These are phyloP conservation scores for Flaveria bidentis DNA, from an alignment of 129 eudicot species.

Conservation along the genomic window DNA sequence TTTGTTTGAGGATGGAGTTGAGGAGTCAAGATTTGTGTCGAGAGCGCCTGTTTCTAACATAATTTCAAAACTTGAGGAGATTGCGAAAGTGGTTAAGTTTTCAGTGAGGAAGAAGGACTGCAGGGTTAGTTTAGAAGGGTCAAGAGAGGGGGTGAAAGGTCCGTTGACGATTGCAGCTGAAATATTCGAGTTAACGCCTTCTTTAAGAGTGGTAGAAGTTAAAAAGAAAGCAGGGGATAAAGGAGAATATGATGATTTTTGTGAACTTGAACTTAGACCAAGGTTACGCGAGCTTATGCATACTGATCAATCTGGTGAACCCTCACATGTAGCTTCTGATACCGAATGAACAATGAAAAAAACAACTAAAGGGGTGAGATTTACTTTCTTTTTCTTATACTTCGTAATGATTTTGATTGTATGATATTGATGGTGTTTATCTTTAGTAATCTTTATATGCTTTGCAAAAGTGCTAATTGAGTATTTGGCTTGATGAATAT, in stretches of 20 bases:
- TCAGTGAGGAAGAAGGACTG: slow-evolving; percentile 83
- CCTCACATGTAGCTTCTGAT: slow-evolving; percentile 59
- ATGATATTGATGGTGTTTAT: slow-evolving; percentile 24
- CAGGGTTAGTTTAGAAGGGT: slow-evolving; percentile 72
- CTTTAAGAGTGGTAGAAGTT: slow-evolving; percentile 69
- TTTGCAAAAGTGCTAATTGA: slow-evolving; percentile 30
- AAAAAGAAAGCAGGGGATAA: slow-evolving; percentile 76
- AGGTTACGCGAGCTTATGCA: slow-evolving; percentile 51
- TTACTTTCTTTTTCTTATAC: slow-evolving; percentile 15
- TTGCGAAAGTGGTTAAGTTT: slow-evolving; percentile 70
- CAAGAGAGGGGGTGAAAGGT: slow-evolving; percentile 69
- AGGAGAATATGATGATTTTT: slow-evolving; percentile 73
- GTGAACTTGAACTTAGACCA: slow-evolving; percentile 59
- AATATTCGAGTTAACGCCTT: slow-evolving; percentile 74
- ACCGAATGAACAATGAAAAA: slow-evolving; percentile 39
- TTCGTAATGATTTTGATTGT: slow-evolving; percentile 27
- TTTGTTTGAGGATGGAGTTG: slow-evolving; percentile 69
- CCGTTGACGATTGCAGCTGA: slow-evolving; percentile 72
- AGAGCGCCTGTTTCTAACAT: slow-evolving; percentile 61
- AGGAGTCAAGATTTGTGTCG: slow-evolving; percentile 57
- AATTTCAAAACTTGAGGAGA: slow-evolving; percentile 72
- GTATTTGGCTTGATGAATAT: neutral
- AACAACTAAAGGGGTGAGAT: slow-evolving; percentile 25
- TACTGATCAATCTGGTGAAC: slow-evolving; percentile 39
- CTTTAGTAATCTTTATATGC: slow-evolving; percentile 20